Conservation (phyloP, 345 rosid species). For the Rubroshorea leprosula region DNA sequence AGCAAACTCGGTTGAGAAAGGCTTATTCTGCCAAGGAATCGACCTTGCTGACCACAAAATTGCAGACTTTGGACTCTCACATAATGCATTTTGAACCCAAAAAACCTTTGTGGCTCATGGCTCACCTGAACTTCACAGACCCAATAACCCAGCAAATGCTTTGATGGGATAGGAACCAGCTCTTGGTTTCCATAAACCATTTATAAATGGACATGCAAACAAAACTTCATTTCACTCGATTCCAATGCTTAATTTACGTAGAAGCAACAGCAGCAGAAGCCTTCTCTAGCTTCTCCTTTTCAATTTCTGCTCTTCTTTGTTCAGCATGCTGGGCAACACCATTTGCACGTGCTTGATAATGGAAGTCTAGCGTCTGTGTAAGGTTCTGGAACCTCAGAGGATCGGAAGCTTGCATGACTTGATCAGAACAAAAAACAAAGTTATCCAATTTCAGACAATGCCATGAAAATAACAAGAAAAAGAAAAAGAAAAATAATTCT, state of each 20-base stretch:
- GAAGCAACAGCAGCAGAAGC: slow-evolving; percentile 41
- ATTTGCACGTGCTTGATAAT: slow-evolving; percentile 81
- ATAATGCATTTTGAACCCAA: slow-evolving; percentile 3
- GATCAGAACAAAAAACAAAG: slow-evolving; percentile 9
- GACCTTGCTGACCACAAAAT: slow-evolving; percentile 6
- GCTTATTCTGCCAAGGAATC: slow-evolving; percentile 24
- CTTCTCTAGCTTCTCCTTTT: slow-evolving; percentile 81
- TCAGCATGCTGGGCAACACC: slow-evolving; percentile 95
- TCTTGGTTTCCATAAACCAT: slow-evolving; percentile 14
- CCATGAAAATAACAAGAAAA: not conserved
- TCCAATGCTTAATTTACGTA: slow-evolving; percentile 23
- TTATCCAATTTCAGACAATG: not conserved
- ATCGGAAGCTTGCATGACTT: slow-evolving; percentile 74
- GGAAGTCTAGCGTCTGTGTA: slow-evolving; percentile 72
- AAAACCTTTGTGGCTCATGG: slow-evolving; percentile 4
- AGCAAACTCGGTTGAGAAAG: slow-evolving; percentile 5
- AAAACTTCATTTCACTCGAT: slow-evolving; percentile 6
- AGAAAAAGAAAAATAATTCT: not conserved
- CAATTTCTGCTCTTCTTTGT: slow-evolving; percentile 81
- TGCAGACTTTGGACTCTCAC: slow-evolving; percentile 1
- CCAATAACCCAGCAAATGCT: slow-evolving; percentile 25
- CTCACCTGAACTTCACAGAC: slow-evolving; percentile 3
- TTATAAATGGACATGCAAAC: slow-evolving; percentile 22
- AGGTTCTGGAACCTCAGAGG: slow-evolving; percentile 81
- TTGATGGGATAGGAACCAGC: slow-evolving; percentile 12